Evolutionary conservation across 106 monocot genomes (phyloP).

Genomic region (Gastrodia elata): DNA sequence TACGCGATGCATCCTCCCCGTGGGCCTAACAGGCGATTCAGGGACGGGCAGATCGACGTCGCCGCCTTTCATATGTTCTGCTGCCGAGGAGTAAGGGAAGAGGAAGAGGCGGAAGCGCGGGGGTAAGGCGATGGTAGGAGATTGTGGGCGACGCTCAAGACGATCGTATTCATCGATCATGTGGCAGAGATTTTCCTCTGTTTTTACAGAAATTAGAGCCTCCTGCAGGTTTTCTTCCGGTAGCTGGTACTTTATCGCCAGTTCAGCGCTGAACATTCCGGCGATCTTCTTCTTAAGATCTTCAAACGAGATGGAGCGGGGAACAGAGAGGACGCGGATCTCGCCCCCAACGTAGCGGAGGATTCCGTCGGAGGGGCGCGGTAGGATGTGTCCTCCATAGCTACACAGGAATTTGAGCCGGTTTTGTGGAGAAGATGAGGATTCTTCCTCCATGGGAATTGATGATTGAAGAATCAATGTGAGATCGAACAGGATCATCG

Average conservation of each 20-base stretch:
- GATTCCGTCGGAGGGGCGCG: slow-evolving; percentile 41
- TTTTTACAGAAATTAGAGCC: slow-evolving; percentile 41
- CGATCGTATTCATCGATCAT: slow-evolving; percentile 59
- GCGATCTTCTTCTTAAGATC: slow-evolving; percentile 29
- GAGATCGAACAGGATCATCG: too few species aligned
- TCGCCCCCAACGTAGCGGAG: slow-evolving; percentile 59
- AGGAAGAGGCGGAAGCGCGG: slow-evolving; percentile 17
- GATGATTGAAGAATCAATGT: not conserved
- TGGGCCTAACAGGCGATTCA: not conserved
- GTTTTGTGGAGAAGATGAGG: slow-evolving; percentile 11
- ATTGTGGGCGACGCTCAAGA: not conserved
- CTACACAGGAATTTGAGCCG: slow-evolving; percentile 50
- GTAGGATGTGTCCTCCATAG: slow-evolving; percentile 54
- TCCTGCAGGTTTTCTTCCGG: slow-evolving; percentile 50
- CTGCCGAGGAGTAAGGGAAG: slow-evolving; percentile 7
- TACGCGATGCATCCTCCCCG: slow-evolving; percentile 12
- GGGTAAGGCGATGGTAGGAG: slow-evolving; percentile 1
- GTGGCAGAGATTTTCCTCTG: slow-evolving; percentile 48
- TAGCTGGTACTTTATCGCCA: slow-evolving; percentile 45
- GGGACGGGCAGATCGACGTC: slow-evolving; percentile 2
- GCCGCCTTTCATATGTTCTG: slow-evolving; percentile 3
- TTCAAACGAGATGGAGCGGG: slow-evolving; percentile 33
- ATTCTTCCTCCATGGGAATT: not conserved
- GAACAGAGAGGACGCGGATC: slow-evolving; percentile 40
- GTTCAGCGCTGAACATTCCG: slow-evolving; percentile 19